These are phyloP conservation scores for Fusarium mangiferae DNA, from an alignment of 2,329 filamentous ascomycete species.

Conservation along the genomic window DNA sequence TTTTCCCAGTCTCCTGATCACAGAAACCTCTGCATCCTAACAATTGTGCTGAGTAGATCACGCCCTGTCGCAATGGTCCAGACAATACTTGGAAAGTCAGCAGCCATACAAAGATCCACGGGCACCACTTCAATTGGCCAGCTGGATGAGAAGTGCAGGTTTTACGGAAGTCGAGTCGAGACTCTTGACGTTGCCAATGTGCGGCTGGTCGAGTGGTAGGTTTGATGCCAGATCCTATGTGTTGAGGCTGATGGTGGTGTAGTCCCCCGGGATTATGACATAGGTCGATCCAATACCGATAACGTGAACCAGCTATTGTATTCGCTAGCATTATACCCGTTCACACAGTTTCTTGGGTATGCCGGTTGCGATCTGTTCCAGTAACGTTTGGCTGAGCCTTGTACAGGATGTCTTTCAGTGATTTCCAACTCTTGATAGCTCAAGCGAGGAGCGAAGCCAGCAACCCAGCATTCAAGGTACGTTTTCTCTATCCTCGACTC, in stretches of 20 bases:
- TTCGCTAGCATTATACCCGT: conserved; percentile 66
- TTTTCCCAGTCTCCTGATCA: conserved; percentile 22
- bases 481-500: neutral
- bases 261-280: conserved; percentile 64
- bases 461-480: conserved; percentile 66
- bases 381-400: conserved; percentile 2
- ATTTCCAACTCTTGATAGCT: conserved; percentile 66
- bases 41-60: conserved; percentile 58
- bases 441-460: conserved; percentile 65
- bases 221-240: neutral
- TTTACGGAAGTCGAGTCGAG: conserved; percentile 74
- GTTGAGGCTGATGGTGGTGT: neutral
- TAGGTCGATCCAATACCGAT: conserved; percentile 63
- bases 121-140: conserved; percentile 68
- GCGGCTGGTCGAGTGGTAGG: conserved; percentile 75
- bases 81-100: conserved; percentile 69
- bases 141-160: conserved; percentile 68
- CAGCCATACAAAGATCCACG: conserved; percentile 74
- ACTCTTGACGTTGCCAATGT: conserved; percentile 75
- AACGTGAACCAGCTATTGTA: conserved; percentile 65
- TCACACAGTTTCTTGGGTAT: conserved; percentile 62
- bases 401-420: conserved; percentile 64
- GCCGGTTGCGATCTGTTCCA: conserved; percentile 27
- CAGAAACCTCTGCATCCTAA: conserved; percentile 3
- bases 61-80: conserved; percentile 75